Base-by-base conservation (phyloP, 495 filamentous ascomycete genomes). In the Aspergillus nanangensis region DNA sequence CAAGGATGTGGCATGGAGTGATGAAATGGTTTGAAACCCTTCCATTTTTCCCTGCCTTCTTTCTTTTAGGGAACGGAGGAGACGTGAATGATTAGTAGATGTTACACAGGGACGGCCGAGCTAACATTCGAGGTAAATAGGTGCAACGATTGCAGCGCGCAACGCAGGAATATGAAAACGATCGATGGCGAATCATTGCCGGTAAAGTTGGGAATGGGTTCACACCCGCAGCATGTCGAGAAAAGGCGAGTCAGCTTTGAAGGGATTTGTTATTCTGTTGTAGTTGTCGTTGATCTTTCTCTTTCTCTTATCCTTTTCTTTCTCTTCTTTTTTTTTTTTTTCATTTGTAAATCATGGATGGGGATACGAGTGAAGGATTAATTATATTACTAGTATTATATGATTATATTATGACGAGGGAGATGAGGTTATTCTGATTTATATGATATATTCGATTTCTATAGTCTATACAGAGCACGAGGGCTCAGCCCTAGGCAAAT, bases 1-100 rank as follows among this genome's bases (percentile, higher is more conserved):
- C 8, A 94, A 94, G 70, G 88, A 83, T 36, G 90, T 87, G n/a
- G 78, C 82, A 50, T 96, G 90, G 90, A 92, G 85, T 44, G 87
- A 91, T 47, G 88, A 93, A 51, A 90, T 87, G 74, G 90, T 95
- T 72, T 74, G 85, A 61, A 34, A 36, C 32, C 50, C 50, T 3
- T 3, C 8, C 8, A 4, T 15, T 5, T 18, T n/a, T 21, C 8
- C 1, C 13, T 18, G 7, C 7, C 21, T 19, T n/a, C 8, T 39
- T 11, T 39, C 3, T n/a, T n/a, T 22, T 39, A 1, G 14, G 1
- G 25, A 11, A 5, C 11, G 5, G 25, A 5, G 5, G 5, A 11
- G 7, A 29, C 25, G 25, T 5, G 25, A 29, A 3, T 40, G 15
- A 14, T 20, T 13, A 33, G 7, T 34, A 2, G 8, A 2, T 13